Base-by-base conservation (phyloP, 2,329 filamentous ascomycete genomes). In the Xylaria sp. region DNA sequence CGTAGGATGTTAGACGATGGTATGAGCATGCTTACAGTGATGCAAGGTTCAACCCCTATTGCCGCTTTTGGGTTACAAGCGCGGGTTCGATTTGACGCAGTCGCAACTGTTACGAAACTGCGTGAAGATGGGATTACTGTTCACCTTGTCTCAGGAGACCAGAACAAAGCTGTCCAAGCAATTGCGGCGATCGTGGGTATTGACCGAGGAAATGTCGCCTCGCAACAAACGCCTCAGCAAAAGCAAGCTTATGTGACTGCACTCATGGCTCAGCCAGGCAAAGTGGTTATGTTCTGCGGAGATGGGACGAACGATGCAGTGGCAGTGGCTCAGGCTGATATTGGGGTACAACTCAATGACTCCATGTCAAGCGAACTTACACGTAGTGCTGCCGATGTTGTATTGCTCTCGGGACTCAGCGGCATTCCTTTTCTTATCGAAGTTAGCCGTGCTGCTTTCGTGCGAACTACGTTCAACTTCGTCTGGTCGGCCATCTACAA, bases 291-390 rank as follows among this genome's bases (percentile, higher is more conserved):
- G 5, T 94, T 95, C 78, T 86, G 87, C 60, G 92, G 92, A 40
- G 92, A 95, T 73, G 93, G 93, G 1, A 93, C 91, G 16, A 95
- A 95, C 77, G 92, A 95, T 75, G 91, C 92, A 0, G 84, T 88
- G 2, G 92, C 92, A 0, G 84, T 95, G 2, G 88, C 91, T 0
- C 87, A 90, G 75, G 91, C 93, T 1, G 86, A 86, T 5, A 85
- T 95, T 32, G 93, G 93, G 32, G 83, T 94, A 0, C 90, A 93
- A 71, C 87, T 95, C 76, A 86, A 86, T 67, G 60, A 62, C 42
- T 55, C 50, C 42, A 78, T 80, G 51, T 84, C 84, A 4, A 88
- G 85, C 1, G 91, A 93, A 65, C 83, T 94, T 1, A 90, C 92
- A 0, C 82, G 87, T 63, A 84, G 83, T 1, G 90, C 91, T 0